Evolutionary conservation across 106 monocot species (phyloP).

Genomic region (Acorus gramineus): DNA sequence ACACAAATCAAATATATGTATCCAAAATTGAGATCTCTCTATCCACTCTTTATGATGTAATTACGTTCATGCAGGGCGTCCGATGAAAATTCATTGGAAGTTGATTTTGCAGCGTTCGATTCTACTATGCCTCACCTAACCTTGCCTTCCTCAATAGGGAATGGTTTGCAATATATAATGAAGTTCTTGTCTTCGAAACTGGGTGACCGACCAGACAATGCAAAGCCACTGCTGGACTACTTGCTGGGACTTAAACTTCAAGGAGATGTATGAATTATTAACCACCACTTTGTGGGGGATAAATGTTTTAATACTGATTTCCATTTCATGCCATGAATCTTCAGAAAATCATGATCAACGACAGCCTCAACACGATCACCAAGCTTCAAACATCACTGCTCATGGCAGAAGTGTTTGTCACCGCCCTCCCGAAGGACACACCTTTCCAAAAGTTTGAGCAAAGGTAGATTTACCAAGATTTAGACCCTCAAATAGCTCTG

Average conservation of each 20-base stretch:
- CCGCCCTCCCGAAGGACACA: constrained; percentile 47
- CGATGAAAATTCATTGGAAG: constrained; percentile 81
- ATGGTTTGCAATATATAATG: constrained; percentile 53
- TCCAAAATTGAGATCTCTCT: too few relatives aligned
- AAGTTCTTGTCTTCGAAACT: constrained; percentile 57
- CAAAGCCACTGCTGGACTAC: constrained; percentile 70
- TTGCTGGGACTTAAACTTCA: constrained; percentile 47
- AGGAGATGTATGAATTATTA: constrained; percentile 42
- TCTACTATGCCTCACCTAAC: constrained; percentile 48
- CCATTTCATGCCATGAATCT: background rate
- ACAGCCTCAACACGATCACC: constrained; percentile 52
- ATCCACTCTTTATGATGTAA: too few relatives aligned
- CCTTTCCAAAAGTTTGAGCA: constrained; percentile 82
- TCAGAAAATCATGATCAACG: constrained; percentile 86
- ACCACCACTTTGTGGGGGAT: background rate
- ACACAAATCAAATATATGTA: too few relatives aligned
- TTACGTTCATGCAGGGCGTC: constrained; percentile 40
- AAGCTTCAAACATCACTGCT: constrained; percentile 82
- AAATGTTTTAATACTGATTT: background rate
- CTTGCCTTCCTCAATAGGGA: constrained; percentile 78
- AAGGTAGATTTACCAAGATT: constrained; percentile 25
- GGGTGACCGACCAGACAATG: constrained; percentile 25
- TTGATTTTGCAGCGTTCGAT: constrained; percentile 77
- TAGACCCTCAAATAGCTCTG: background rate
- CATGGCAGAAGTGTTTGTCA: constrained; percentile 64